phyloP scores from a whole-genome alignment of 768 basidiomycete genomes.

The Hypsizygus marmoreus region DNA sequence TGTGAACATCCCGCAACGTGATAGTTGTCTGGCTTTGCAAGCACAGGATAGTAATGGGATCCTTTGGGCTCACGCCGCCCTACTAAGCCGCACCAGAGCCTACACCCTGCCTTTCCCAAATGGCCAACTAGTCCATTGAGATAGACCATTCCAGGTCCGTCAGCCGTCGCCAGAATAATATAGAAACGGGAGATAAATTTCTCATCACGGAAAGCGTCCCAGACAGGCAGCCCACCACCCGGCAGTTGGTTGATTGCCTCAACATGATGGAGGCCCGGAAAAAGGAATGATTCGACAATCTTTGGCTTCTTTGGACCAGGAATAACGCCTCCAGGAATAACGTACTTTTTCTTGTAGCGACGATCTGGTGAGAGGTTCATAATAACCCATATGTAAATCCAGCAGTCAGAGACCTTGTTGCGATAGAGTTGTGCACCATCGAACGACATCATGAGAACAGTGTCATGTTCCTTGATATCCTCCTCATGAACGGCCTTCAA shows the following conservation, averaged over 20 bases:
- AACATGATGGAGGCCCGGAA: slow-evolving; percentile 25
- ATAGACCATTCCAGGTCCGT: slow-evolving; percentile 24
- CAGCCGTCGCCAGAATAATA: slow-evolving; percentile 21
- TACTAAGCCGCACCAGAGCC: slow-evolving; percentile 18
- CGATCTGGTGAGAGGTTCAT: slow-evolving; percentile 20
- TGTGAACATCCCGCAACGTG: slow-evolving; percentile 22
- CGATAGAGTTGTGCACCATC: slow-evolving; percentile 35
- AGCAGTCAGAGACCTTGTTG: slow-evolving; percentile 23
- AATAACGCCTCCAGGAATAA: slow-evolving; percentile 30
- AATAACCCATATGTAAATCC: slow-evolving; percentile 31
- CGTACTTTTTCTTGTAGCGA: slow-evolving; percentile 28
- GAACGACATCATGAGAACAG: slow-evolving; percentile 29
- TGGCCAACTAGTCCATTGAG: slow-evolving; percentile 29
- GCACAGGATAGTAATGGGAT: slow-evolving; percentile 23
- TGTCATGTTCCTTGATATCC: slow-evolving; percentile 16
- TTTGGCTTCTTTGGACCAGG: slow-evolving; percentile 34
- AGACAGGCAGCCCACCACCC: slow-evolving; percentile 11
- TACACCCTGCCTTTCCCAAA: slow-evolving; percentile 20
- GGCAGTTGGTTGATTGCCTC: slow-evolving; percentile 23
- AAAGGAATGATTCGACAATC: slow-evolving; percentile 29
- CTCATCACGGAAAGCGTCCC: slow-evolving; percentile 12
- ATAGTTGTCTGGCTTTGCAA: slow-evolving; percentile 20
- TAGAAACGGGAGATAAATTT: slow-evolving; percentile 15
- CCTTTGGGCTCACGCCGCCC: slow-evolving; percentile 20
- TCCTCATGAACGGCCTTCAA: slow-evolving; percentile 4